phyloP scores from a whole-genome alignment of 148 eudicot genomes.

The Amaranthus palmeri region DNA sequence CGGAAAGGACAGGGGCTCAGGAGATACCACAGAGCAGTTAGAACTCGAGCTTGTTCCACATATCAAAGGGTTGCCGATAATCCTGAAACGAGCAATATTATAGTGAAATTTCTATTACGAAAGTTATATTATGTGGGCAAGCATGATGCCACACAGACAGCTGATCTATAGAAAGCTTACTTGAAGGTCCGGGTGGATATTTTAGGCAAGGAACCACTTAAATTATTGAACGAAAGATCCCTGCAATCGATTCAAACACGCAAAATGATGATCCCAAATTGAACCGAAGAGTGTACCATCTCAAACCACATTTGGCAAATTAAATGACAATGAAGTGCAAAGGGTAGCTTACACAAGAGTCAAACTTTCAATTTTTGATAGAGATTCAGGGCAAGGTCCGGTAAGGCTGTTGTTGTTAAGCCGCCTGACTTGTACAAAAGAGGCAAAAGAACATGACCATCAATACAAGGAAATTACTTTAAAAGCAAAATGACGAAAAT shows the following conservation, averaged over 20 bases:
- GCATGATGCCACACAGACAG: conserved; percentile 4
- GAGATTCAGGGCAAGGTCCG: conserved; percentile 60
- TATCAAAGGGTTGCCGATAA: conserved; percentile 70
- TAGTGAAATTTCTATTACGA: not conserved
- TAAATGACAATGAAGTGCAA: not conserved
- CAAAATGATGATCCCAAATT: not conserved
- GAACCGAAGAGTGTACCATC: not conserved
- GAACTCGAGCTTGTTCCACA: conserved; percentile 48
- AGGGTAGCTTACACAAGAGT: conserved; percentile 68
- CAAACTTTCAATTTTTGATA: conserved; percentile 54
- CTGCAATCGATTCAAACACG: conserved; percentile 29
- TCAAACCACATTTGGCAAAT: not conserved
- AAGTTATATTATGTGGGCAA: not conserved
- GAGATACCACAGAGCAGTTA: conserved; percentile 65
- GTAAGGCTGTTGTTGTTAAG: conserved; percentile 84
- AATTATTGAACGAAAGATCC: conserved; percentile 86
- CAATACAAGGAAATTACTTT: too few species aligned
- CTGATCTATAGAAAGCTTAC: conserved; percentile 29
- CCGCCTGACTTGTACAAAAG: conserved; percentile 56
- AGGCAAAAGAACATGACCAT: conserved; percentile 5
- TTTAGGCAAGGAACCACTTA: conserved; percentile 80
- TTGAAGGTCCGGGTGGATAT: conserved; percentile 72
- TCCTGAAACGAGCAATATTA: conserved; percentile 38
- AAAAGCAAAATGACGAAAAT: not conserved
- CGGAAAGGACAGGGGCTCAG: conserved; percentile 67